Percentiles rank a stretch among this genome's conserved stretches.
Conservation (phyloP, 257 asterid genomes). For the Handroanthus guayacan region DNA sequence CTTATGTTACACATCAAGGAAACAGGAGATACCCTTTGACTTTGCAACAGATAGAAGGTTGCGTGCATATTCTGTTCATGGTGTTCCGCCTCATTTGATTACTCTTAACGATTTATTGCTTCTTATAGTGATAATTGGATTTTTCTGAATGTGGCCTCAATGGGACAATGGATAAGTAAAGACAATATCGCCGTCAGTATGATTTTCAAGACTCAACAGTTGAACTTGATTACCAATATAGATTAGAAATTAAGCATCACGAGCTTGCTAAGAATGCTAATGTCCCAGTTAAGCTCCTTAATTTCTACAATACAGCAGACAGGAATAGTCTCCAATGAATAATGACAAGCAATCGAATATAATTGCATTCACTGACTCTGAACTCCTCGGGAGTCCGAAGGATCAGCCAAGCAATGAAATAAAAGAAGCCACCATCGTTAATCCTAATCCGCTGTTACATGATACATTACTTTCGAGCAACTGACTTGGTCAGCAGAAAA, state of each 20-base stretch:
- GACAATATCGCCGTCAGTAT: background rate
- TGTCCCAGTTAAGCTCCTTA: background rate
- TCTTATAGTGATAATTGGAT: background rate
- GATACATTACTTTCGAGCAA: background rate
- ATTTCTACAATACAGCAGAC: background rate
- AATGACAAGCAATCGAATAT: background rate
- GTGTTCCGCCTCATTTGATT: conserved; percentile 6
- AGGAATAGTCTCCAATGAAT: background rate
- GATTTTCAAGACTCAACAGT: conserved; percentile 4
- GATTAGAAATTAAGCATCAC: too few species aligned
- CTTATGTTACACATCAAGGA: background rate
- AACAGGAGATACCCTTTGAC: background rate
- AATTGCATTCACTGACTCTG: background rate
- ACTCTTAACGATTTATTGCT: background rate
- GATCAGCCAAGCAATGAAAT: background rate
- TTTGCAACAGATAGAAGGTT: background rate
- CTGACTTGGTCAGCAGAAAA: background rate
- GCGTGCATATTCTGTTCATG: background rate
- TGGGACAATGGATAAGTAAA: background rate
- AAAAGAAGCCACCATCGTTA: background rate
- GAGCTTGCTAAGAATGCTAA: background rate
- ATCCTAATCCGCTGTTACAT: background rate
- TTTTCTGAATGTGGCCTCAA: background rate
- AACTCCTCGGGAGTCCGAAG: background rate
- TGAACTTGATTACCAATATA: background rate